Conservation (phyloP, 2,329 filamentous ascomycete species). For the Fusarium concolor region DNA sequence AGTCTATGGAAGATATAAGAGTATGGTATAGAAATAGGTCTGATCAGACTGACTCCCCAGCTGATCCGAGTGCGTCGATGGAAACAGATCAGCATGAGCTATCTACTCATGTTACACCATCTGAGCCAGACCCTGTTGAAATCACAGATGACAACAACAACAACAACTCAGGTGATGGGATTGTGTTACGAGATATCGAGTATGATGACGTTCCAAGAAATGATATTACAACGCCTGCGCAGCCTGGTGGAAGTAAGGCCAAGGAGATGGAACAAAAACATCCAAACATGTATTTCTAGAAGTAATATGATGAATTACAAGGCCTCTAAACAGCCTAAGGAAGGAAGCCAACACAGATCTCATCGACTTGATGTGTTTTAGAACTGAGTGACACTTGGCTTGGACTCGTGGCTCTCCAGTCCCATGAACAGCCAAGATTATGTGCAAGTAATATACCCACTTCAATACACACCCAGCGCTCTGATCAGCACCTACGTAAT, state of each 20-base stretch:
- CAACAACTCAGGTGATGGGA: neutral
- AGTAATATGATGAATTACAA: neutral
- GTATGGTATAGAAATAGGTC: constrained; percentile 38
- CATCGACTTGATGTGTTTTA: no score
- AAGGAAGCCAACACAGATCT: no score
- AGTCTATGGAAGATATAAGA: constrained; percentile 28
- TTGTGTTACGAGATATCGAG: neutral
- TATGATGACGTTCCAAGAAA: neutral
- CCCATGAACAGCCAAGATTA: no score
- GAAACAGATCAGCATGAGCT: neutral
- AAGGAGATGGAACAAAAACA: constrained; percentile 27
- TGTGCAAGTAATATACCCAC: no score
- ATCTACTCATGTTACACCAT: neutral
- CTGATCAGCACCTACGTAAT: neutral
- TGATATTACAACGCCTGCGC: neutral
- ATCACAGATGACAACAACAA: neutral
- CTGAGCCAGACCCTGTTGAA: neutral
- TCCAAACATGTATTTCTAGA: constrained; percentile 41
- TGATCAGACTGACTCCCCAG: neutral
- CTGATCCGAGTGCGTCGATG: neutral
- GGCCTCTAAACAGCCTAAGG: no score
- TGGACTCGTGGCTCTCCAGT: no score
- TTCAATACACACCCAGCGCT: no score
- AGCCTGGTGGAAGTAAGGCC: constrained; percentile 25
- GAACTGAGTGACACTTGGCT: no score